Base-by-base conservation (phyloP, 805 yeast species). In the Wickerhamiella kurtzmanii region DNA sequence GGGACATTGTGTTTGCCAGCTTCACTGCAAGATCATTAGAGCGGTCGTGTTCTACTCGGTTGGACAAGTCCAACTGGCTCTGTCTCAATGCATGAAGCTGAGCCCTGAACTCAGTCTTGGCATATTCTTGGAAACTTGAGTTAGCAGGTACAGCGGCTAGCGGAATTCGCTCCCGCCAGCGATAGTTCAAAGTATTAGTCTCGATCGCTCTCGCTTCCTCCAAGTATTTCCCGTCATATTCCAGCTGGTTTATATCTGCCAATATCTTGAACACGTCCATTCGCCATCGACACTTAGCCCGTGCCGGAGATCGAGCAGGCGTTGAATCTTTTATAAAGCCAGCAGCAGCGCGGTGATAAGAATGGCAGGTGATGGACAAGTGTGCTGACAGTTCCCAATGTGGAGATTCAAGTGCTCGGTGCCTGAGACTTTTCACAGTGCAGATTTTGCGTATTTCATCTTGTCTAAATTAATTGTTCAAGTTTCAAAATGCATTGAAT, bases 161-260 rank as follows among this genome's bases (percentile, higher is more conserved):
- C 2, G 41, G 45, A 2, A 48, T 8, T 19, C 35, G 45, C 21
- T 44, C 47, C 36, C 47, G 28, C 51, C 46, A 43, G 1, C 41
- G 19, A 9, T 35, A 36, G 20, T 50, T 40, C 22, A 11, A 11
- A 4, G 52, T 44, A 39, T 35, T n/a, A 18, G 5, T 13, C 38
- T 44, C 48, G 2, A 50, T 19, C 2, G 35, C 28, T 8, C 35
- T 15, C 22, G 42, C 39, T 22, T 47, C 50, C 18, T 19, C 15
- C 2, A 11, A 3, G 22, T 18, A 38, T 18, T 38, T 13, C 22
- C 18, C 25, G 25, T 38, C 25, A 20, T 38, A 18, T 18, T 38
- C 25, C 41, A 21, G 25, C n/a, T 21, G 25, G n/a, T 15, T 8
- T 8, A 38, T 38, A 18, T 19, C 22, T n/a, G 41, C 41, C 41